Percentiles rank a stretch among this genome's conserved stretches.
Evolutionary conservation across 805 yeast genomes (phyloP).

Genomic region (Kuraishia capsulata): DNA sequence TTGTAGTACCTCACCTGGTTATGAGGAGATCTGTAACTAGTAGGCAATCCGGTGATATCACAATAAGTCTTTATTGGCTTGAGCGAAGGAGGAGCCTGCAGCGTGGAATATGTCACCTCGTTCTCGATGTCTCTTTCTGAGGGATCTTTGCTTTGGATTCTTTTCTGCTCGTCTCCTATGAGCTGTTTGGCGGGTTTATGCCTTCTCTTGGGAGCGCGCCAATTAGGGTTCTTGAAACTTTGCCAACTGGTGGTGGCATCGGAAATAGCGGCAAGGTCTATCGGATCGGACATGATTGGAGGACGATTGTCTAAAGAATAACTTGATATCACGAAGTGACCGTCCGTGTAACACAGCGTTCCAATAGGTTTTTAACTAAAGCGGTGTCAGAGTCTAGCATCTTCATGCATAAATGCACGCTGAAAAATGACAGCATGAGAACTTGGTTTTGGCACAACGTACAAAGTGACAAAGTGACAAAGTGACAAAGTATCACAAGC

Average conservation of each 20-base stretch:
- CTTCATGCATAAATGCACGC: too few relatives aligned
- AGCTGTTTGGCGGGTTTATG: slow-evolving; percentile 71
- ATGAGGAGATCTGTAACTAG: slow-evolving; percentile 65
- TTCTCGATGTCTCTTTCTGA: slow-evolving; percentile 21
- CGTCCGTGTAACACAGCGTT: too few relatives aligned
- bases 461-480: too few relatives aligned
- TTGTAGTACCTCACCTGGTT: slow-evolving; percentile 73
- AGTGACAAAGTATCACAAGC: too few relatives aligned
- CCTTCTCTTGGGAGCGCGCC: slow-evolving; percentile 47
- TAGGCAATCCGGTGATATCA: slow-evolving; percentile 86
- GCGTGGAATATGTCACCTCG: slow-evolving; percentile 57
- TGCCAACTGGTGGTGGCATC: slow-evolving; percentile 32
- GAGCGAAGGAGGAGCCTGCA: slow-evolving; percentile 83
- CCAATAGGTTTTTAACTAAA: too few relatives aligned
- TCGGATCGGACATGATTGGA: too few relatives aligned
- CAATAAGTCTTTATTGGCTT: slow-evolving; percentile 79
- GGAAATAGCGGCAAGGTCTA: slow-evolving; percentile 15
- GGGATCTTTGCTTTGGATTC: slow-evolving; percentile 34
- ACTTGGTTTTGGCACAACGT: too few relatives aligned
- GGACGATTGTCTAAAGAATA: too few relatives aligned
- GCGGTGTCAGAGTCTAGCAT: too few relatives aligned
- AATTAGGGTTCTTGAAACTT: slow-evolving; percentile 49
- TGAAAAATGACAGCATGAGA: too few relatives aligned
- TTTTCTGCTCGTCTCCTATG: slow-evolving; percentile 67
- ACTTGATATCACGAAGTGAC: too few relatives aligned